Evolutionary conservation across 2,329 filamentous ascomycete genomes (phyloP).

Genomic region (Epichloe aotearoae): DNA sequence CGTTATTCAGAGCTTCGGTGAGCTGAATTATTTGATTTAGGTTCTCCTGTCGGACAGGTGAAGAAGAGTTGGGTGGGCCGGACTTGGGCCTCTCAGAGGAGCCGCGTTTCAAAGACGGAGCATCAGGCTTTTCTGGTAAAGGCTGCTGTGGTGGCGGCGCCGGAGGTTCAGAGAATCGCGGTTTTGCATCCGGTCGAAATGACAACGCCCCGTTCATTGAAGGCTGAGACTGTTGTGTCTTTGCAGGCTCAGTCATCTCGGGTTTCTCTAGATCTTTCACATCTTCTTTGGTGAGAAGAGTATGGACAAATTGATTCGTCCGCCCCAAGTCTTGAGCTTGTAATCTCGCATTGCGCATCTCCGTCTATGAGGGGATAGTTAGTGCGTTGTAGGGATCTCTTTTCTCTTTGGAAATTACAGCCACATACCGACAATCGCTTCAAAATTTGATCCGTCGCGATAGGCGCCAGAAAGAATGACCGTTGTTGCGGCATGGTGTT

Average conservation of each 20-base stretch:
- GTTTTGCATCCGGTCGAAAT: slow-evolving; percentile 61
- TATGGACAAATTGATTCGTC: slow-evolving; percentile 68
- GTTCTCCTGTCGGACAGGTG: slow-evolving; percentile 43
- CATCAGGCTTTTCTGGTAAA: slow-evolving; percentile 83
- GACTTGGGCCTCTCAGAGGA: slow-evolving; percentile 63
- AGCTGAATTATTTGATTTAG: slow-evolving; percentile 68
- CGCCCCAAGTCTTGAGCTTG: slow-evolving; percentile 77
- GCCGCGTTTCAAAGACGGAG: slow-evolving; percentile 57
- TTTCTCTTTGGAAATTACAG: neutral
- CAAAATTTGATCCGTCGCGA: slow-evolving; percentile 89
- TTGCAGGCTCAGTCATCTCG: slow-evolving; percentile 33
- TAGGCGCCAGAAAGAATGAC: slow-evolving; percentile 75
- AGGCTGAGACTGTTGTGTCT: slow-evolving; percentile 28
- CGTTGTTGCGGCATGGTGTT: slow-evolving; percentile 59
- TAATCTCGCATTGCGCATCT: slow-evolving; percentile 80
- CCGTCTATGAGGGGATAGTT: slow-evolving; percentile 35
- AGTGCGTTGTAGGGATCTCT: neutral
- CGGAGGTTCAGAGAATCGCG: slow-evolving; percentile 82
- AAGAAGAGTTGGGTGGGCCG: slow-evolving; percentile 35
- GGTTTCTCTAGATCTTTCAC: slow-evolving; percentile 44
- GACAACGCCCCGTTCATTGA: slow-evolving; percentile 38
- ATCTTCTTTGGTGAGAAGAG: slow-evolving; percentile 60
- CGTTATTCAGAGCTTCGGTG: slow-evolving; percentile 69
- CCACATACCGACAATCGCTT: slow-evolving; percentile 38
- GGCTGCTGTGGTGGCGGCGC: slow-evolving; percentile 89